These are phyloP conservation scores for Boletus calvinii DNA, from an alignment of 1,284 basidiomycete species.

Conservation along the genomic window DNA sequence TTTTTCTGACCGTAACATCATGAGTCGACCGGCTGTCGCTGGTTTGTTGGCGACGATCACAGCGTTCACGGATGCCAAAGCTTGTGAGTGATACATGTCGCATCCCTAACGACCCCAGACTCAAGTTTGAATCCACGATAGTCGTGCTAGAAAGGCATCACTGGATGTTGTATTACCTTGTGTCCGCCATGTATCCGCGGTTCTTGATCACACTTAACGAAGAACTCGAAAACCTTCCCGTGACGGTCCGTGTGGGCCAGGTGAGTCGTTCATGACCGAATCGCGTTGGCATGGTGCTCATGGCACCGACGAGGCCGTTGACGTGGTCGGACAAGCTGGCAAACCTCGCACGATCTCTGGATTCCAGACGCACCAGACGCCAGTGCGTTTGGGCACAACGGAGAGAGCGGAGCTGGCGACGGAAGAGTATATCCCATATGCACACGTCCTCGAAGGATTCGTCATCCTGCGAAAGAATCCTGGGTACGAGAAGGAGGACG, in stretches of 20 bases:
- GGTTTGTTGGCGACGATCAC: conserved; percentile 87
- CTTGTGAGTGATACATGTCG: conserved; percentile 60
- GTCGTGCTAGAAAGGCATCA: conserved; percentile 94
- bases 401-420: conserved; percentile 96
- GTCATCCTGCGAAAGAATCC: conserved; percentile 87
- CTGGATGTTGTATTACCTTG: conserved; percentile 98
- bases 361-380: conserved; percentile 97
- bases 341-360: conserved; percentile 91
- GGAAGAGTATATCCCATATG: conserved; percentile 94
- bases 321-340: conserved; percentile 89
- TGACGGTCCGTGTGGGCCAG: conserved; percentile 95
- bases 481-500: conserved; percentile 79
- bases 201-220: conserved; percentile 98
- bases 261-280: conserved; percentile 38
- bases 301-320: conserved; percentile 59
- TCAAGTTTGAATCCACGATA: conserved; percentile 31
- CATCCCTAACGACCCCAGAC: not conserved
- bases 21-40: conserved; percentile 89
- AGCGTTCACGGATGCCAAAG: conserved; percentile 92
- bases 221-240: conserved; percentile 79
- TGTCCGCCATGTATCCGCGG: conserved; percentile 95
- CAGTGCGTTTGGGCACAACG: conserved; percentile 90
- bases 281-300: conserved; percentile 2
- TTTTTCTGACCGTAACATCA: conserved; percentile 90
- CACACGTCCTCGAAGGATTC: conserved; percentile 87